Base-by-base conservation (phyloP, 306 rosid genomes). In the Astragalus membranaceus region DNA sequence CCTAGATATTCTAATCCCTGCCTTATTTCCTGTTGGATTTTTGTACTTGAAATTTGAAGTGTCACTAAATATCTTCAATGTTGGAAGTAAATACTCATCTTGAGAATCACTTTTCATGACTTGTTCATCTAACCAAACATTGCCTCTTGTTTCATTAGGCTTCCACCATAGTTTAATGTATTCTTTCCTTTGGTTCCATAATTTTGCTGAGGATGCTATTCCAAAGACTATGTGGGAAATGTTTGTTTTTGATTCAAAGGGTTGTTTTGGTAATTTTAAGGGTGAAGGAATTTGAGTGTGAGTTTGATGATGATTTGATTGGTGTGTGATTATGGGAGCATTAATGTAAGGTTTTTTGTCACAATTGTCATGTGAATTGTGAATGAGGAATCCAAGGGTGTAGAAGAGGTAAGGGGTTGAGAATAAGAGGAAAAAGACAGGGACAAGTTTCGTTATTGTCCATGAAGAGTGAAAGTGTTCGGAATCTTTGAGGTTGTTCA, bases 101-200 rank as follows among this genome's bases (percentile, higher is more conserved):
- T 52, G 39, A 0, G 59, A 10, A 0, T 80, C 69, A 14, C 7
- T 39, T 60, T 76, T 53, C n/a, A 26, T 26, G 30, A 84, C 83
- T 1, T 61, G 36, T 66, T 79, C 58, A 57, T 88, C 95, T 1
- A 86, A 29, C 96, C 96, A 88, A 3, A 84, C 85, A 10, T 47
- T 48, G 6, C 92, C 96, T 49, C 87, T 62, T 84, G 82, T 90
- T 36, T 75, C 73, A 8, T 75, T 69, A 2, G 85, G 80, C 60
- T 52, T 79, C 90, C 96, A 90, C 95, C 92, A 90, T 10, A 78
- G 73, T 58, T 86, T 88, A 10, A 90, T 76, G 83, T 82, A 84
- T 36, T 81, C 75, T 54, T 90, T 90, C 11, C 96, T 75, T 7
- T 80, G 80, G 3, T 12, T 64, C 89, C 89, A 90, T 5, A 86